Evolutionary conservation across 78 protist species (phyloP).

Genomic region (Bodo saltans): DNA sequence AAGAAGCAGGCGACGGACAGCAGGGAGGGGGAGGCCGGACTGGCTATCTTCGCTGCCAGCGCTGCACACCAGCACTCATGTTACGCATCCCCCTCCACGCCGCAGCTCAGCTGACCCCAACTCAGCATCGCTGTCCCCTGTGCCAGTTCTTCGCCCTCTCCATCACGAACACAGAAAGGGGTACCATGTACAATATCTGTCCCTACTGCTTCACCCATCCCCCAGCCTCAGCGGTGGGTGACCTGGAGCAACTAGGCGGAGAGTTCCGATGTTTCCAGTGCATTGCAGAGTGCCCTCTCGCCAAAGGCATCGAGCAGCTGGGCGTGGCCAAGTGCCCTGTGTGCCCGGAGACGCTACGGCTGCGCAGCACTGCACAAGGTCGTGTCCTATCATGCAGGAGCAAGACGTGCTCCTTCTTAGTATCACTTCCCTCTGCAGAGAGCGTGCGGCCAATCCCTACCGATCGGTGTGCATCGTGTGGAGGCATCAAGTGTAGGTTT

Average conservation of each 20-base stretch:
- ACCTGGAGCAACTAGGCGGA: background rate
- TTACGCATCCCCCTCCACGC: background rate
- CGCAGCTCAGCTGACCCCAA: background rate
- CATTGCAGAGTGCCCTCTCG: background rate
- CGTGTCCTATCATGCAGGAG: too few relatives aligned
- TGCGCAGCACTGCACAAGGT: too few relatives aligned
- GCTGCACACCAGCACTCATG: background rate
- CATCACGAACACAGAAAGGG: background rate
- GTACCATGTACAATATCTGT: background rate
- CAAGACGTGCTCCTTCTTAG: too few relatives aligned
- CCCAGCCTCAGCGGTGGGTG: slow-evolving; percentile 1
- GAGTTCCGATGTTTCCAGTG: slow-evolving; percentile 26
- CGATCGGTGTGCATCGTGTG: too few relatives aligned
- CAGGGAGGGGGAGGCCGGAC: background rate
- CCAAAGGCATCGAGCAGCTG: background rate
- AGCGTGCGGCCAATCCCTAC: too few relatives aligned
- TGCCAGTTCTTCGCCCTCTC: slow-evolving; percentile 25
- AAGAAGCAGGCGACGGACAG: background rate
- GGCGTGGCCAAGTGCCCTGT: too few relatives aligned
- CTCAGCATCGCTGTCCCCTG: slow-evolving; percentile 34
- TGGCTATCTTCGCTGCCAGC: too few relatives aligned
- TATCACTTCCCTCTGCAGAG: too few relatives aligned
- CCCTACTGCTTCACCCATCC: slow-evolving; percentile 35
- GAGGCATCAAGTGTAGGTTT: too few relatives aligned
- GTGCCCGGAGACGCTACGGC: too few relatives aligned